Evolutionary conservation across 192 early-diverging fungal genomes (phyloP), one percentile per base, ranked within the genome.

Genomic region (Dissophora globulifera): DNA sequence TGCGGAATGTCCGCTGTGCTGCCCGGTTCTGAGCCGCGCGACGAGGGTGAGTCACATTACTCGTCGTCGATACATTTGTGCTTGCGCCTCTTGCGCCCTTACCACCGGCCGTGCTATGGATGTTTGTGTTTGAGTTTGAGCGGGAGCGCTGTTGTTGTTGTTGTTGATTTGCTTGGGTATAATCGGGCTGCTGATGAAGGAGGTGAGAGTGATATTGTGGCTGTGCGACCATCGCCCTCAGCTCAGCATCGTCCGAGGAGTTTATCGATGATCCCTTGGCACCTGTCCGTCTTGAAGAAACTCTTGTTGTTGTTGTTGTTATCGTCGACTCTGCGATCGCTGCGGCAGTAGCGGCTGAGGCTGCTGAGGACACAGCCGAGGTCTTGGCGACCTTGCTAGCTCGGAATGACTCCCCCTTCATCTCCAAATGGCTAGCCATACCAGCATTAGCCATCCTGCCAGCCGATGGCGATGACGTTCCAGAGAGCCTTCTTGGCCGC

Each of bases 11-110:
- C 2, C 93, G 85, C 79, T 96, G 94, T 1, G 94, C 94, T 0
- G 92, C 92, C n/a, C 94, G 87, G 81, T 96, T 96, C 79, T 96
- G 94, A n/a, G 90, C 93, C 0, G 93, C 93, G 58, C 94, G 85
- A 69, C 93, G 93, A 1, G 86, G 81, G 16, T 76, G 72, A 11
- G 72, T 76, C n/a, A 67, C 47, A 27, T 76, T 76, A n/a, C 53
- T 53, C 0, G 29, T 42, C n/a, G n/a, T n/a, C n/a, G n/a, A n/a
- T n/a, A n/a, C n/a, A n/a, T n/a, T n/a, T n/a, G n/a, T n/a, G 16
- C 25, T n/a, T 20, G 38, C 35, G 35, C 35, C 35, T n/a, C n/a
- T n/a, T n/a, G n/a, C n/a, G n/a, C n/a, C n/a, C n/a, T n/a, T n/a
- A n/a, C n/a, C n/a, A n/a, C n/a, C n/a, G n/a, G n/a, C n/a, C n/a